Conservation (phyloP, 257 asterid species). For the Primulina tabacum region DNA sequence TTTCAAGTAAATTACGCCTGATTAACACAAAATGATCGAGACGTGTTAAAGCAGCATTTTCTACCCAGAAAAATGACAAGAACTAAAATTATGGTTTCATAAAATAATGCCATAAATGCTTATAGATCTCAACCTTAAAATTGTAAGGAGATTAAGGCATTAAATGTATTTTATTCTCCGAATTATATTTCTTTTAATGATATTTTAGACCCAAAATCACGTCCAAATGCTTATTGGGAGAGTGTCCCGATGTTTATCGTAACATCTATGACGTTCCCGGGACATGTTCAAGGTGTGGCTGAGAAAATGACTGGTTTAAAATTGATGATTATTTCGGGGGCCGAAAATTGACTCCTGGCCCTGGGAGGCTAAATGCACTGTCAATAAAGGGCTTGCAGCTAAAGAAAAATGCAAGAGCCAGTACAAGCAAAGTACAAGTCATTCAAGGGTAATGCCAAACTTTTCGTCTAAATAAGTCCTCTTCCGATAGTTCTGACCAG, state of each 20-base stretch:
- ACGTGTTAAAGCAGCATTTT: constrained; percentile 16
- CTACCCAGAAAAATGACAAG: constrained; percentile 8
- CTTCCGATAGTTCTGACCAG: no score
- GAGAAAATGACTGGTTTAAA: not conserved
- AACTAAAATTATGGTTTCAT: constrained; percentile 7
- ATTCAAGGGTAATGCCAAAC: no score
- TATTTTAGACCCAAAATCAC: no score
- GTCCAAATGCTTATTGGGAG: not conserved
- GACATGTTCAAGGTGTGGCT: not conserved
- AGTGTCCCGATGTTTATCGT: not conserved
- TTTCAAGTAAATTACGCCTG: constrained; percentile 83
- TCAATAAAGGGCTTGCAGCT: no score
- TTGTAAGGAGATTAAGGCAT: not conserved
- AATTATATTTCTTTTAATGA: no score
- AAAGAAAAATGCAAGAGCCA: no score
- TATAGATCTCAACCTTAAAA: not conserved
- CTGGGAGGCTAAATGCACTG: no score
- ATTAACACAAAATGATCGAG: constrained; percentile 27
- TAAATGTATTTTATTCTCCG: not conserved
- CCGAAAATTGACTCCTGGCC: no score
- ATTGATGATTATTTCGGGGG: no score
- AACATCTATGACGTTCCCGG: not conserved
- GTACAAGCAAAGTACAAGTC: no score
- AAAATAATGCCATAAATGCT: not conserved
- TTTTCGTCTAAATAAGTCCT: no score